Conservation (phyloP, 108 stramenopile species). For the Nannochloropsis salina region DNA sequence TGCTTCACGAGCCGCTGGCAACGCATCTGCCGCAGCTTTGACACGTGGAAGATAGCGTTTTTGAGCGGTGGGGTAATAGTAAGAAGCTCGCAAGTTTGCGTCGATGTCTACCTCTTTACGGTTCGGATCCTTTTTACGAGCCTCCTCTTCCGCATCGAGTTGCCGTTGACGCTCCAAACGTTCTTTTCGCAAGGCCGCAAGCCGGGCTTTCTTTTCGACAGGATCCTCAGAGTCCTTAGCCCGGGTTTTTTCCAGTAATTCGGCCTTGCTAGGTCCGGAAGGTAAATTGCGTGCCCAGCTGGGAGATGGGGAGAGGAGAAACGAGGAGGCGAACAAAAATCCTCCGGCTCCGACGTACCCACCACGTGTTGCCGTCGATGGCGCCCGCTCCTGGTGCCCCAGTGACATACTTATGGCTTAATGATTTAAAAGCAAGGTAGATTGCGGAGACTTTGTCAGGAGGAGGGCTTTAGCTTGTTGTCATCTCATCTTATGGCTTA, state of each 20-base stretch:
- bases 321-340: background rate
- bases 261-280: background rate
- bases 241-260: conserved; percentile 1
- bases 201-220: background rate
- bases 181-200: background rate
- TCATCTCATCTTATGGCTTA: no score
- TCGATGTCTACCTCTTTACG: conserved; percentile 13
- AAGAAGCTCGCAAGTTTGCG: background rate
- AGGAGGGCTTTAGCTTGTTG: no score
- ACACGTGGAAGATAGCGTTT: background rate
- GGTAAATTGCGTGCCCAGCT: conserved; percentile 15
- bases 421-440: background rate
- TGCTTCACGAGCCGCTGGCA: background rate
- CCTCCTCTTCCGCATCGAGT: conserved; percentile 8
- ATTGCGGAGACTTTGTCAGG: no score
- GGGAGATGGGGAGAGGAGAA: background rate
- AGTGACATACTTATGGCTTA: background rate
- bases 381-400: background rate
- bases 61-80: conserved; percentile 6
- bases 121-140: background rate
- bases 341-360: background rate
- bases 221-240: conserved; percentile 1
- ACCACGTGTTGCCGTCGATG: background rate
- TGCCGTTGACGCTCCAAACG: conserved; percentile 2
- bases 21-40: conserved; percentile 9